Base-by-base conservation (phyloP, 2,329 filamentous ascomycete species). In the Diaporthe eres region DNA sequence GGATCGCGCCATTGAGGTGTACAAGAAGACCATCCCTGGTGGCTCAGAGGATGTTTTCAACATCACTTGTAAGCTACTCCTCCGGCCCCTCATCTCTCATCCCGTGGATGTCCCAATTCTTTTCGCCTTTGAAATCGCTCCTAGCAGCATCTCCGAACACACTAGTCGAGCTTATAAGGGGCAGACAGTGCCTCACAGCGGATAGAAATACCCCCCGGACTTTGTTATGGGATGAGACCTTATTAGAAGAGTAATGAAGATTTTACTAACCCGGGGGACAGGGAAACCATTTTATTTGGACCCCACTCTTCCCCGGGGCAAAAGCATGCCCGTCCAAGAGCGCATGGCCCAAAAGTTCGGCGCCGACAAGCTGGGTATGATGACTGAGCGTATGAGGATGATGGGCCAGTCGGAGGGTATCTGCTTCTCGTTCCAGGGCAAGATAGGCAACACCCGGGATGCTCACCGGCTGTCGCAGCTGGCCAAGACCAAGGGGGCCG, bases 231-330 rank as follows among this genome's bases (percentile, higher is more conserved):
- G 37, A 17, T 17, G 2, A 51, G 12, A n/a, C 22, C 13, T 13
- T 37, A n/a, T 17, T 10, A 39, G 22, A 68, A 17, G 47, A 65
- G 42, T 10, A 10, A 7, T 7, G 13, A 28, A 9, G 58, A 13
- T 3, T 28, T 6, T 4, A 28, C 65, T 70, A n/a, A 70, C 15
- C 8, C 7, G 10, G 34, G 8, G 4, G 2, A 1, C 22, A 70
- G 65, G 65, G 94, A 88, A 90, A 77, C 93, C 95, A 2, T 98
- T 94, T 86, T 96, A 96, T 83, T 90, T 98, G 71, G 92, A 96
- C 81, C 93, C 94, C 0, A 87, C 90, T 0, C 89, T 93, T 0
- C 84, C 87, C 6, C 57, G n/a, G 34, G 83, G 82, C 31, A 78
- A 80, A 53, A 86, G 88, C 8, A 80, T 89, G 5, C 87, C 89